Evolutionary conservation across 1,284 basidiomycete species (phyloP).

Genomic region (Papiliotrema terrestris): DNA sequence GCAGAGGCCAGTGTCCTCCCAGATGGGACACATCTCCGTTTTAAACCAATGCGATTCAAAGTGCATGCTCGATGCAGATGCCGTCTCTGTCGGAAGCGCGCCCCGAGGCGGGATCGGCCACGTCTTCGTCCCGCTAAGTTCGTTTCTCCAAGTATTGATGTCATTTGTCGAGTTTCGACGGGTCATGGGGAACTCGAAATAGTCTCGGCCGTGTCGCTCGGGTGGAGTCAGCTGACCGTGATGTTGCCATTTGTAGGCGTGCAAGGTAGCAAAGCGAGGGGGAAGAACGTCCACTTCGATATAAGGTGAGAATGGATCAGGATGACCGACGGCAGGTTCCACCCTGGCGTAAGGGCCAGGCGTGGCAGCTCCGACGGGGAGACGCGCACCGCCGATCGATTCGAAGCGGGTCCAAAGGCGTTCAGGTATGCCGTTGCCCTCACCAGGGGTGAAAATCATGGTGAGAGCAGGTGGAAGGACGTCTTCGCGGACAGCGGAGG

Average conservation of each 20-base stretch:
- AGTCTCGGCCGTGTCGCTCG: too few species aligned
- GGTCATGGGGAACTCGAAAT: too few species aligned
- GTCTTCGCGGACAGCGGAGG: slow-evolving; percentile 20
- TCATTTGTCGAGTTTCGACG: background rate
- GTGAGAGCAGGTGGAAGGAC: slow-evolving; percentile 23
- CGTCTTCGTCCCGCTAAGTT: background rate
- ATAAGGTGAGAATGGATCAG: too few species aligned
- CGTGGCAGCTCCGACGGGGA: background rate
- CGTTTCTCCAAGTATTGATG: background rate
- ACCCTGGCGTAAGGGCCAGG: background rate
- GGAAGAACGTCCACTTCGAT: background rate
- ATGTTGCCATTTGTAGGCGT: too few species aligned
- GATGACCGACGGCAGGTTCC: background rate
- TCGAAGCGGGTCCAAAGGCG: slow-evolving; percentile 30
- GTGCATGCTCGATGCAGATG: too few species aligned
- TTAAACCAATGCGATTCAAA: slow-evolving; percentile 11
- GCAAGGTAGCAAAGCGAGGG: slow-evolving; percentile 10
- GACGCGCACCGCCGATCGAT: slow-evolving; percentile 11
- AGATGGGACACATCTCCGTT: slow-evolving; percentile 17
- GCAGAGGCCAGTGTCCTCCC: slow-evolving; percentile 15
- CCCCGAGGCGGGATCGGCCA: background rate
- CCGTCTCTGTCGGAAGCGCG: too few species aligned
- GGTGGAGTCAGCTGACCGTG: too few species aligned
- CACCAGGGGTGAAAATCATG: slow-evolving; percentile 19
- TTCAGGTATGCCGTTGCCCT: slow-evolving; percentile 45